Evolutionary conservation across 768 basidiomycete genomes (phyloP).

Genomic region (Porpolomopsis calyptriformis): DNA sequence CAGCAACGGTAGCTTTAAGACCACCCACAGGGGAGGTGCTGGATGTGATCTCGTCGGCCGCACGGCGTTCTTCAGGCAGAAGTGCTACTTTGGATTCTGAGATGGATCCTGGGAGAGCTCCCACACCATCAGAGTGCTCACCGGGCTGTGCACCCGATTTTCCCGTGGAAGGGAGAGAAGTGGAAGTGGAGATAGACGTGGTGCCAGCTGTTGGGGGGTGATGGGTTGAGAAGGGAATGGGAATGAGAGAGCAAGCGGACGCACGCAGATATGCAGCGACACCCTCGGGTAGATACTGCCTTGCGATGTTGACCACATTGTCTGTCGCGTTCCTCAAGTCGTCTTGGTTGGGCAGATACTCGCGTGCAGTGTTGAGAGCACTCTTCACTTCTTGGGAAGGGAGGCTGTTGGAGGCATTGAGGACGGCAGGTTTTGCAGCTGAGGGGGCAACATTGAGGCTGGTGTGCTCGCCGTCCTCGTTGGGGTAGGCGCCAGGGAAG

Average conservation of each 20-base stretch:
- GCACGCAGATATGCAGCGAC: slow-evolving; percentile 12
- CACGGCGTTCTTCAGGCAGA: slow-evolving; percentile 37
- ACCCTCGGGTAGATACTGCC: slow-evolving; percentile 3
- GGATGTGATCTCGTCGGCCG: slow-evolving; percentile 4
- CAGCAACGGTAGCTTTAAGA: background rate
- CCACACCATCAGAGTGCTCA: slow-evolving; percentile 28
- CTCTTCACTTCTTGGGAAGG: background rate
- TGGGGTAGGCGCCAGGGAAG: slow-evolving; percentile 9
- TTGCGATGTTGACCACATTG: background rate
- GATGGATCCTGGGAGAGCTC: slow-evolving; percentile 36
- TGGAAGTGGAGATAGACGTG: background rate
- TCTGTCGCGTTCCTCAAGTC: background rate
- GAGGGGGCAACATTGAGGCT: too few species aligned
- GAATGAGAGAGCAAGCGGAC: background rate
- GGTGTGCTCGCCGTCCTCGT: background rate
- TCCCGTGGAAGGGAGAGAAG: slow-evolving; percentile 6
- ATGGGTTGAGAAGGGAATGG: background rate
- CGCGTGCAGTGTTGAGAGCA: slow-evolving; percentile 11
- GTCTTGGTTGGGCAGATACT: slow-evolving; percentile 15
- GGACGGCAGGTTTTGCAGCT: background rate
- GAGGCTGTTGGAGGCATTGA: background rate
- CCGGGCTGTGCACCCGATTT: slow-evolving; percentile 4
- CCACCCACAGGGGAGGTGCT: background rate
- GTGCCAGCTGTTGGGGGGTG: background rate
- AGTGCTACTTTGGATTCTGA: slow-evolving; percentile 37